These are phyloP conservation scores for Colletotrichum sp. DNA, from an alignment of 2,329 filamentous ascomycete genomes.

Conservation along the genomic window DNA sequence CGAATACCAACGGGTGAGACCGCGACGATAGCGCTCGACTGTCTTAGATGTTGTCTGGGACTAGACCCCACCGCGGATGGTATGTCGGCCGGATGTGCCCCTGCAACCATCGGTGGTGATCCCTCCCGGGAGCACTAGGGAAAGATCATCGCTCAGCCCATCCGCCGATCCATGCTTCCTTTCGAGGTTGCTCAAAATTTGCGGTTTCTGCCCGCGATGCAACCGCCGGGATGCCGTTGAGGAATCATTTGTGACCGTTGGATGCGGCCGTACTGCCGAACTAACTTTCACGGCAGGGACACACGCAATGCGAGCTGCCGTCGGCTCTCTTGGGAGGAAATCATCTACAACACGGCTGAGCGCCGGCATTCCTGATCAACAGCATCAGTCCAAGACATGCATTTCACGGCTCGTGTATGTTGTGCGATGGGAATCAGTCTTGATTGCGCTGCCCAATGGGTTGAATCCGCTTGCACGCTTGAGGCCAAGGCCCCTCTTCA, in stretches of 20 bases:
- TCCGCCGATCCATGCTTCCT: neutral
- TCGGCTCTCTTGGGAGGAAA: neutral
- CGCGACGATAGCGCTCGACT: neutral
- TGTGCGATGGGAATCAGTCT: neutral
- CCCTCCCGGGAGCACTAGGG: neutral
- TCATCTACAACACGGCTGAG: neutral
- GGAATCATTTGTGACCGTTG: neutral
- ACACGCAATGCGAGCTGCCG: neutral
- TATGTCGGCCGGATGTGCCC: neutral
- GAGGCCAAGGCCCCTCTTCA: neutral
- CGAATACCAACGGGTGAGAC: neutral
- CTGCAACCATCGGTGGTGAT: constrained; percentile 1
- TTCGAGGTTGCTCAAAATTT: neutral
- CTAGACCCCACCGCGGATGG: neutral
- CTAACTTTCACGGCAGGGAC: neutral
- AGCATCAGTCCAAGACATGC: neutral
- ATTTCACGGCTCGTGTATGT: neutral
- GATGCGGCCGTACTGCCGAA: neutral
- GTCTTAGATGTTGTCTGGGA: constrained; percentile 13
- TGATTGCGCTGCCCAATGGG: neutral
- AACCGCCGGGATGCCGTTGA: neutral
- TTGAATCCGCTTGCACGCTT: neutral
- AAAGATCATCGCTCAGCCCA: neutral
- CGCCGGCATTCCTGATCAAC: neutral
- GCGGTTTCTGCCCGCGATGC: neutral